Base-by-base conservation (phyloP, 2,329 filamentous ascomycete species). In the Penicillium sp. region DNA sequence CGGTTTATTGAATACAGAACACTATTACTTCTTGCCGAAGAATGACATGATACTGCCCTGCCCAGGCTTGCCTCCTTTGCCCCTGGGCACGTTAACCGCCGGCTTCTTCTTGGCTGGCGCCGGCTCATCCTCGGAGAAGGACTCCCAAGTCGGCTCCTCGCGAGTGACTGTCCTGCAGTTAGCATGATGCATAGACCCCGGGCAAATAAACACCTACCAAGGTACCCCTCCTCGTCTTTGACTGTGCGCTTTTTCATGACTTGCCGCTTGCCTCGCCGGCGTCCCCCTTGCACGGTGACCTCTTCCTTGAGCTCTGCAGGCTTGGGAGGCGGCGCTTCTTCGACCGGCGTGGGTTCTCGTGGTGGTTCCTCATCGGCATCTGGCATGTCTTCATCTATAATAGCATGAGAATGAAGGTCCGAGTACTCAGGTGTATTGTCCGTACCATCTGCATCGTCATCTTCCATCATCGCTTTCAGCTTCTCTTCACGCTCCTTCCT, bases 21-120 rank as follows among this genome's bases (percentile, higher is more conserved):
- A 18, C 13, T 15, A 27, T 45, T 59, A 86, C 58, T 89, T 93
- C 72, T 94, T 95, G 28, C 78, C 77, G 65, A 95, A 95, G 68
- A 95, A 95, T 1, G 84, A 88, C 84, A 90, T 94, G 59, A 95
- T 94, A 61, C 76, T 94, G 3, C 89, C 88, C 45, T 68, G 66
- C 18, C 63, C 88, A 16, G 68, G 65, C 59, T 87, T 87, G 1
- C 72, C 69, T 1, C 68, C 56, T 59, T 83, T 84, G 55, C 77
- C 81, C 16, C 73, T 63, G n/a, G 60, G 43, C 10, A 60, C 60
- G 43, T 54, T 58, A 23, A 80, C 31, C 60, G 64, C 60, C 4
- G 69, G 63, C 15, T 71, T 69, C 43, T 75, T 70, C 9, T 75
- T 73, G 15, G 70, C 63, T 5, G 62, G 63, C 5, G 62, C 62